A percentile compares a stretch with the other conserved stretches of the same genome.
These are phyloP conservation scores for Petunia axillaris DNA, from an alignment of 257 asterid genomes.

Conservation along the genomic window DNA sequence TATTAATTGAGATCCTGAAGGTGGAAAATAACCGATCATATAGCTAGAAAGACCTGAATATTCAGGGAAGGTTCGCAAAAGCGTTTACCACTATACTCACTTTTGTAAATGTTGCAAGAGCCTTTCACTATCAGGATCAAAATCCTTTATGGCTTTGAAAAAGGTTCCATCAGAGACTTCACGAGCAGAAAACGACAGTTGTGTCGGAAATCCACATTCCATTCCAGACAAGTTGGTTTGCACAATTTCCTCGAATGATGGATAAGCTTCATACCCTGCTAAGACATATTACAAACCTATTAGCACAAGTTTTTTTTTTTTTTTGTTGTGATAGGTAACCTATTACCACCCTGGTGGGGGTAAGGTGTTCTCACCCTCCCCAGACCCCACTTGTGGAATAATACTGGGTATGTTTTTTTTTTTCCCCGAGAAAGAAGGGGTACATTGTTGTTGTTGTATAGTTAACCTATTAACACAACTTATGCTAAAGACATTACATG, in stretches of 20 bases:
- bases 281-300: constrained; percentile 36
- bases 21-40: too few relatives aligned
- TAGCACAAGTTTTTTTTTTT: constrained; percentile 23
- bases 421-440: too few relatives aligned
- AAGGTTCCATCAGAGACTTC: constrained; percentile 94
- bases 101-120: constrained; percentile 63
- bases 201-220: constrained; percentile 88
- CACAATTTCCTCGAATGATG: constrained; percentile 62
- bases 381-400: too few relatives aligned
- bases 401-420: too few relatives aligned
- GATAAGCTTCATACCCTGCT: constrained; percentile 81
- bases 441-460: too few relatives aligned
- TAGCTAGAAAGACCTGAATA: too few relatives aligned
- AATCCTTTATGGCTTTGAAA: constrained; percentile 76
- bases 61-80: not conserved
- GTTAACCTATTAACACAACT: constrained; percentile 32
- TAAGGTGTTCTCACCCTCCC: too few relatives aligned
- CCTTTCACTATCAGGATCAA: constrained; percentile 86
- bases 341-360: too few relatives aligned
- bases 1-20: too few relatives aligned
- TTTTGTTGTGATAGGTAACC: too few relatives aligned
- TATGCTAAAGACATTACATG: not conserved
- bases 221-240: constrained; percentile 57
- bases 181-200: constrained; percentile 92
- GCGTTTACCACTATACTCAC: constrained; percentile 50